Percentiles rank a stretch among this genome's conserved stretches.
Evolutionary conservation across 2,329 filamentous ascomycete genomes (phyloP).

Genomic region (Fusarium guadeloupense): DNA sequence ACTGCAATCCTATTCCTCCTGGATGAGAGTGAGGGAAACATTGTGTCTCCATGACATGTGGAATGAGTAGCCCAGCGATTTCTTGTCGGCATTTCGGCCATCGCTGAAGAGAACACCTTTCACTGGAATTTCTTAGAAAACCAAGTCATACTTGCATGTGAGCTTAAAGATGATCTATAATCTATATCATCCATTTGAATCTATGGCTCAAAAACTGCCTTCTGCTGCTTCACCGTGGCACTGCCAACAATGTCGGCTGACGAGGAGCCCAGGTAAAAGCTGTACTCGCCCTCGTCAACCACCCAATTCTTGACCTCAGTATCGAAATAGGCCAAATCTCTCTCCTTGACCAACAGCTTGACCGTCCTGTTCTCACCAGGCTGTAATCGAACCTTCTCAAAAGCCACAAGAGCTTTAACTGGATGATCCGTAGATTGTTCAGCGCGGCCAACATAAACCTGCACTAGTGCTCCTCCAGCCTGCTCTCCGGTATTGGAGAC

Average conservation of each 20-base stretch:
- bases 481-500: constrained; percentile 66
- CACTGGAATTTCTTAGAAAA: too few species aligned
- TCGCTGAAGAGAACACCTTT: too few species aligned
- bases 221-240: background rate
- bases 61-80: too few species aligned
- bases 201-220: constrained; percentile 7
- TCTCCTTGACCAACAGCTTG: constrained; percentile 16
- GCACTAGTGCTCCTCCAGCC: constrained; percentile 61
- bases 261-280: constrained; percentile 41
- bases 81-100: too few species aligned
- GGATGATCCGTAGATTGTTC: constrained; percentile 34
- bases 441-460: constrained; percentile 56
- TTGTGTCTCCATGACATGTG: too few species aligned
- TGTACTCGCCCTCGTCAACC: constrained; percentile 41
- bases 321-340: constrained; percentile 46
- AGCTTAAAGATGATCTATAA: too few species aligned
- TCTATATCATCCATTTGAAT: background rate
- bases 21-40: too few species aligned
- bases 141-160: too few species aligned
- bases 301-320: constrained; percentile 40
- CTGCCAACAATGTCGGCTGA: constrained; percentile 30
- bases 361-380: constrained; percentile 32
- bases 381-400: constrained; percentile 42
- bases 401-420: constrained; percentile 45
- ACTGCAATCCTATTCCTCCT: too few species aligned